Evolutionary conservation across 441 rosid genomes (phyloP), one percentile per base, ranked within the genome.

Genomic region (Kokia cookei): DNA sequence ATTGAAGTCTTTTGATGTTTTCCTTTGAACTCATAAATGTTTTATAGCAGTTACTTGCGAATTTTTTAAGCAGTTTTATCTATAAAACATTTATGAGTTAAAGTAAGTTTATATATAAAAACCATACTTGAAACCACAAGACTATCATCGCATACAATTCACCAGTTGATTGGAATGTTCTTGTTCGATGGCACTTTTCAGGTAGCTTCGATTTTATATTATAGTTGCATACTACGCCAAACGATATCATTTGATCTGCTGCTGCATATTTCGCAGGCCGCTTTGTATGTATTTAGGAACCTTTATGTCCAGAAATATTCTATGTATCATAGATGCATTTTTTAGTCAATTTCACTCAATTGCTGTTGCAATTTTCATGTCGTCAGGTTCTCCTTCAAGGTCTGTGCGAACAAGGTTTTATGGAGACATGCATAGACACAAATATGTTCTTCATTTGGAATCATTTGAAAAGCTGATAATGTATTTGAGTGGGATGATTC

Each of bases 361-460:
- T 67, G 72, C 50, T 12, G 50, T 50, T 62, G 12, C 63, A 32
- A 66, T 67, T 50, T 24, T 62, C 58, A 50, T 81, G 75, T 75
- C 42, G 55, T 54, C 85, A 96, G 99, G 97, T 92, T 77, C 94
- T 96, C 58, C 97, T 96, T 64, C 94, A 92, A 83, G 98, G 99
- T 82, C 22, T 70, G 42, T 93, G 98, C 97, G 81, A 87, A 84
- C 86, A 88, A 85, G 98, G 98, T 32, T 91, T 82, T 79, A 86
- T 95, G 94, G 97, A 95, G 53, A 83, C 61, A 29, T 17, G n/a
- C 47, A n/a, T 19, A n/a, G 29, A 29, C 26, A 17, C 5, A 14
- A 19, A 22, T 14, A 37, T 54, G 37, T 58, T 69, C 27, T 53
- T 57, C 45, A 24, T 15, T 43, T 7, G 22, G 51, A 58, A 24